A percentile compares a stretch with the other conserved stretches of the same genome.
These are phyloP conservation scores for Vickermania ingenoplastis DNA, from an alignment of 208 protist species.

Conservation along the genomic window DNA sequence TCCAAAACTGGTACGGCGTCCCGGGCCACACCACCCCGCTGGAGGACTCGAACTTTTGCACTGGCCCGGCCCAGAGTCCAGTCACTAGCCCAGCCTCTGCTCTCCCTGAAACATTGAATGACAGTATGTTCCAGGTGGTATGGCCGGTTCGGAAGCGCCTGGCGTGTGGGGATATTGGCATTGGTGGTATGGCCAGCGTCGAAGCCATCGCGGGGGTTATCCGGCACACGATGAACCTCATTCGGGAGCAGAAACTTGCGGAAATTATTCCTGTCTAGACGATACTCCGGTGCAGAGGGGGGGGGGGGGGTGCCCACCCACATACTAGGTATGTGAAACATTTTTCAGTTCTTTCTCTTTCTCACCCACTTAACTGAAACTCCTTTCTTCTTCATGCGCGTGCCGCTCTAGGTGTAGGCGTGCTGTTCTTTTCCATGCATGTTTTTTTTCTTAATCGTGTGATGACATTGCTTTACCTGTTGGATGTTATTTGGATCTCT, in stretches of 20 bases:
- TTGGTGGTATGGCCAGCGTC: conserved; percentile 88
- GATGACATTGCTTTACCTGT: too few species aligned
- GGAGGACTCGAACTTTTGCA: not conserved
- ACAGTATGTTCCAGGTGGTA: conserved; percentile 78
- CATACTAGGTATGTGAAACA: too few species aligned
- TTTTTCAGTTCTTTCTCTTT: too few species aligned
- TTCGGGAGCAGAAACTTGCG: conserved; percentile 29
- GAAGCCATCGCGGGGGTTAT: conserved; percentile 66
- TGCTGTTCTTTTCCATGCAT: too few species aligned
- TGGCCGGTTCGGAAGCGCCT: conserved; percentile 86
- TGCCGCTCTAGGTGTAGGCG: too few species aligned
- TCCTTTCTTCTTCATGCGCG: too few species aligned
- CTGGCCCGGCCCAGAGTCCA: not conserved
- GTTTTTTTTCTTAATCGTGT: too few species aligned
- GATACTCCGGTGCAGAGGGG: too few species aligned
- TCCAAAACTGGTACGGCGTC: conserved; percentile 47
- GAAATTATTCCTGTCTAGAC: conserved; percentile 8
- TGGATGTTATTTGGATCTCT: too few species aligned
- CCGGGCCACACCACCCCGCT: not conserved
- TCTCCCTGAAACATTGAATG: conserved; percentile 26
- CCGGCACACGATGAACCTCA: conserved; percentile 47
- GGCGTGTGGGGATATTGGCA: conserved; percentile 92
- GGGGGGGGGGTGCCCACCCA: too few species aligned
- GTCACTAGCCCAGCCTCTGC: not conserved
- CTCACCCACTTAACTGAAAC: too few species aligned